A percentile compares a stretch with the other conserved stretches of the same genome.
phyloP scores from a whole-genome alignment of 306 rosid species.

The Prunus dulcis region DNA sequence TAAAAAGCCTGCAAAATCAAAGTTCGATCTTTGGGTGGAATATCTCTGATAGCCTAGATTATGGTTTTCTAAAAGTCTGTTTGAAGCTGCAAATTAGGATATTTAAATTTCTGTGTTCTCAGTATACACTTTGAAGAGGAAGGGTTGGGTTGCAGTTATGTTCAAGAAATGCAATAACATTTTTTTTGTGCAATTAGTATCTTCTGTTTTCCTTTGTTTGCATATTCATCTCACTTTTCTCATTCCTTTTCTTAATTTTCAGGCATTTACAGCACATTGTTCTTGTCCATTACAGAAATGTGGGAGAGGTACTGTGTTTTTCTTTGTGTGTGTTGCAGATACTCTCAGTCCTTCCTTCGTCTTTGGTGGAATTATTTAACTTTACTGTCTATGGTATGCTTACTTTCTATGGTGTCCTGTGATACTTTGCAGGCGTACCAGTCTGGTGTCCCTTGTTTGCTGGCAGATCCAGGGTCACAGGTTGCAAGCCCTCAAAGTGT shows the following conservation, averaged over 20 bases:
- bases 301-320: constrained; percentile 49
- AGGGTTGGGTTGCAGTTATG: background rate
- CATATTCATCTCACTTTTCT: background rate
- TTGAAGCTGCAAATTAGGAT: background rate
- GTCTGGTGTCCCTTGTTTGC: constrained; percentile 43
- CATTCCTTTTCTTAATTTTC: constrained; percentile 27
- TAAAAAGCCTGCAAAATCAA: background rate
- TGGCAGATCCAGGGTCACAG: constrained; percentile 38
- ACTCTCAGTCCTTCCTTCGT: background rate
- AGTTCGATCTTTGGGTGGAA: background rate
- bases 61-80: background rate
- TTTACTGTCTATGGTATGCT: constrained; percentile 15
- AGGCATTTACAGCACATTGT: constrained; percentile 72
- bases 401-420: constrained; percentile 9
- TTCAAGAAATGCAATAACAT: background rate
- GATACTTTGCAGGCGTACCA: constrained; percentile 53
- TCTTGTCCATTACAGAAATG: constrained; percentile 73
- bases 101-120: background rate
- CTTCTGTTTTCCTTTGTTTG: background rate
- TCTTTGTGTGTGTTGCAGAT: background rate
- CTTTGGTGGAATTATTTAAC: constrained; percentile 7
- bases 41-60: background rate
- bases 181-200: background rate
- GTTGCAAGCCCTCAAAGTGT: constrained; percentile 42
- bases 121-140: background rate